phyloP scores from a whole-genome alignment of 495 filamentous ascomycete genomes.

The Massariosphaeria phaeospora region DNA sequence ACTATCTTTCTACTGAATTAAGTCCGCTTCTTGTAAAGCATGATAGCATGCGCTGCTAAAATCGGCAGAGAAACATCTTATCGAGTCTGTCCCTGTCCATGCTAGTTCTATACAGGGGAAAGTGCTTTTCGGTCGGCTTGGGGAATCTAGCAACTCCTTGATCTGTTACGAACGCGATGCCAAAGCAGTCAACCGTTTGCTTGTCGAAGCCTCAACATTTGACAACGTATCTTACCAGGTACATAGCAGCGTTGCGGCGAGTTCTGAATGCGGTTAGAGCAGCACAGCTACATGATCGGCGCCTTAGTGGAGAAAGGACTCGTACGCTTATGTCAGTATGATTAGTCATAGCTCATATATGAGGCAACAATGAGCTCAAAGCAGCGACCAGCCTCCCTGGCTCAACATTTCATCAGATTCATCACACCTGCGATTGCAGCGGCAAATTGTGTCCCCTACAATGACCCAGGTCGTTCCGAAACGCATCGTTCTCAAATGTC shows the following conservation, averaged over 20 bases:
- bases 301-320: not conserved
- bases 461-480: slow-evolving; percentile 11
- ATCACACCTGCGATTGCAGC: slow-evolving; percentile 1
- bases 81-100: no score
- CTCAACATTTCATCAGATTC: slow-evolving; percentile 8
- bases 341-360: not conserved
- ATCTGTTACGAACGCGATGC: no score
- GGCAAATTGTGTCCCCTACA: slow-evolving; percentile 1
- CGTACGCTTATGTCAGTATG: not conserved
- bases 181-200: no score
- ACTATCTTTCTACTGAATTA: no score
- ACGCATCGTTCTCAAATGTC: slow-evolving; percentile 15
- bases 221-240: not conserved
- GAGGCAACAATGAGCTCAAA: not conserved
- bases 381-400: slow-evolving; percentile 5
- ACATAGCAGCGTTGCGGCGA: not conserved
- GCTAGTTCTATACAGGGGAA: no score
- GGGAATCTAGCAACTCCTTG: no score
- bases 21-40: no score
- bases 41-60: no score
- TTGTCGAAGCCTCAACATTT: not conserved
- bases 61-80: no score
- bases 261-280: slow-evolving; percentile 3
- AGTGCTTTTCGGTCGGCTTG: no score
- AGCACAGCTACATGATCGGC: slow-evolving; percentile 1